Evolutionary conservation across 768 basidiomycete species (phyloP).

Genomic region (Leccinum subgranulosum): DNA sequence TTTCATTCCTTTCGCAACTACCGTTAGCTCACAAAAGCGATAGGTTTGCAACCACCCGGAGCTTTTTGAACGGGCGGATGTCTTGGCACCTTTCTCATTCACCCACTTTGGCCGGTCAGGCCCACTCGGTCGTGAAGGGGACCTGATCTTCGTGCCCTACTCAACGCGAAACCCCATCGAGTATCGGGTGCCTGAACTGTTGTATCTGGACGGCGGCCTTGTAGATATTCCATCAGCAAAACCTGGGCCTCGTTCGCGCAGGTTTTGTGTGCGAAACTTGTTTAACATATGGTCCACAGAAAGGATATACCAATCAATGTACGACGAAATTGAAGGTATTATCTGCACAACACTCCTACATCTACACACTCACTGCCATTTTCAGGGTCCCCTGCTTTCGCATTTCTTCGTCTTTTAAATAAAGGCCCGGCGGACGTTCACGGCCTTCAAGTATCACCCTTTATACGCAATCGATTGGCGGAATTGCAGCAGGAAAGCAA

Average conservation of each 20-base stretch:
- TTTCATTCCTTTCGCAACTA: neutral
- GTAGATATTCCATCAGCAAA: constrained; percentile 59
- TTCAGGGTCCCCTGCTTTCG: constrained; percentile 56
- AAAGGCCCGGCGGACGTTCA: constrained; percentile 65
- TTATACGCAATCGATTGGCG: constrained; percentile 54
- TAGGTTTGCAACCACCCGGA: constrained; percentile 98
- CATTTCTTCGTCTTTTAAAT: constrained; percentile 73
- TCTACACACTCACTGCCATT: constrained; percentile 10
- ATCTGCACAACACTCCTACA: constrained; percentile 12
- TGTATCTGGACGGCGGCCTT: constrained; percentile 78
- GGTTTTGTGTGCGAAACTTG: constrained; percentile 56
- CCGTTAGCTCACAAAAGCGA: constrained; percentile 3
- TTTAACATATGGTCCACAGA: constrained; percentile 92
- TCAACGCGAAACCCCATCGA: constrained; percentile 88
- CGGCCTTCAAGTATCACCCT: constrained; percentile 53
- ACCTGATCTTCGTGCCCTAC: constrained; percentile 77
- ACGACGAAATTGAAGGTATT: constrained; percentile 52
- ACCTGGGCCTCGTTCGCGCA: constrained; percentile 46
- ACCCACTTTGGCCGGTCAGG: constrained; percentile 77
- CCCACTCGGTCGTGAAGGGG: constrained; percentile 83
- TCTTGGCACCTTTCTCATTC: constrained; percentile 90
- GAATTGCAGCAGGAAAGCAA: constrained; percentile 44
- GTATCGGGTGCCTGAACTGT: constrained; percentile 65
- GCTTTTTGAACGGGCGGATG: constrained; percentile 95
- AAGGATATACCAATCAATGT: constrained; percentile 69